phyloP scores from a whole-genome alignment of 208 protist species.

The Trypanosoma conorhini region DNA sequence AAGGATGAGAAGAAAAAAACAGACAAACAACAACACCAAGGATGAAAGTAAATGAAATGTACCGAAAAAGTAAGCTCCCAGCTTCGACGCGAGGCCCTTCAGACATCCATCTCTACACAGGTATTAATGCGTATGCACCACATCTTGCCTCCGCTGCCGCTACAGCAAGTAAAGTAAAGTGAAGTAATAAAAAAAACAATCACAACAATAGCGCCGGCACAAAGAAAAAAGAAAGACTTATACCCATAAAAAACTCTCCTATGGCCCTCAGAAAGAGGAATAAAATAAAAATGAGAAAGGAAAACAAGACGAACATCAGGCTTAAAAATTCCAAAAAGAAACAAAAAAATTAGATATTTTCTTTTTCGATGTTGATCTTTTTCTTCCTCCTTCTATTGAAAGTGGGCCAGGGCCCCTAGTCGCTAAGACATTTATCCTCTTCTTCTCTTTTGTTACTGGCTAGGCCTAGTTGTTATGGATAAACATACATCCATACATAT shows the following conservation, averaged over 20 bases:
- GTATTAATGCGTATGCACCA: no score
- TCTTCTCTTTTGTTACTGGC: slow-evolving; percentile 1
- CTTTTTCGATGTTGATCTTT: slow-evolving; percentile 18
- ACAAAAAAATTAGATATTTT: slow-evolving; percentile 10
- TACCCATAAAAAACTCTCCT: slow-evolving; percentile 6
- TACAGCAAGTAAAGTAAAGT: no score
- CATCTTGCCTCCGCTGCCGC: no score
- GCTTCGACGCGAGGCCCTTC: background rate
- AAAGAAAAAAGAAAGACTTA: slow-evolving; percentile 1
- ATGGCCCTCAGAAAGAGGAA: slow-evolving; percentile 10
- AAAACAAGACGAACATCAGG: background rate
- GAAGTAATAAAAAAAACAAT: no score
- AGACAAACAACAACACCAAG: background rate
- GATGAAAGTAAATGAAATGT: background rate
- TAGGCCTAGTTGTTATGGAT: no score
- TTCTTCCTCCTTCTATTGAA: slow-evolving; percentile 6
- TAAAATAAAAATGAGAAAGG: slow-evolving; percentile 29
- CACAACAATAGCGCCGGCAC: background rate
- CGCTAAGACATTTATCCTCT: background rate
- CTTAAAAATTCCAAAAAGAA: background rate
- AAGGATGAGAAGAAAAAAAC: no score
- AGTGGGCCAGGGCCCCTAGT: background rate
- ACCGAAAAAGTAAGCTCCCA: background rate
- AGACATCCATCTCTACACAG: no score
- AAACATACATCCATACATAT: slow-evolving; percentile 16